Conservation (phyloP, 495 filamentous ascomycete species). For the Xylaria nigripes region DNA sequence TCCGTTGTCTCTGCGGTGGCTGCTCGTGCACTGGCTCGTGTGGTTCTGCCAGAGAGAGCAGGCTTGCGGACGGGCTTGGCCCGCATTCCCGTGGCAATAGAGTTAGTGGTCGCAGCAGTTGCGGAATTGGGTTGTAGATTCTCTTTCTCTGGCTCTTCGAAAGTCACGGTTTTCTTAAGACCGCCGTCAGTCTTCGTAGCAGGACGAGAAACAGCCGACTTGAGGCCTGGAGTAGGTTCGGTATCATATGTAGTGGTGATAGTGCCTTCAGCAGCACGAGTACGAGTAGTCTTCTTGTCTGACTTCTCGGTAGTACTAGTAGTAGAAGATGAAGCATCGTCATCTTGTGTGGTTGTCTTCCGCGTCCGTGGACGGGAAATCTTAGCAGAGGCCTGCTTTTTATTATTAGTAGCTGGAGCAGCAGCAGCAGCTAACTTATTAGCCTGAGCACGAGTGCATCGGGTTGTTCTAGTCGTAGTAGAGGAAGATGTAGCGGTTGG, state of each 20-base stretch:
- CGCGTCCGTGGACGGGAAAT: constrained; percentile 27
- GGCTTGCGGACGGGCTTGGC: constrained; percentile 37
- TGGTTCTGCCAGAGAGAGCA: constrained; percentile 17
- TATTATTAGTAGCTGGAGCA: constrained; percentile 1
- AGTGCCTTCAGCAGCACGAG: constrained; percentile 24
- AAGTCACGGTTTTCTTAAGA: constrained; percentile 48
- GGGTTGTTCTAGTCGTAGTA: constrained; percentile 9
- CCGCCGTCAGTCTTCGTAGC: constrained; percentile 10
- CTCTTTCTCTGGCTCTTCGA: constrained; percentile 51
- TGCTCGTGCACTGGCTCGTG: constrained; percentile 19
- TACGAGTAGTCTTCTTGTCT: constrained; percentile 31
- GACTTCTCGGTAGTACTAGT: constrained; percentile 21
- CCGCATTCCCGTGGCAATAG: constrained; percentile 29
- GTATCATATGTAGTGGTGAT: constrained; percentile 23
- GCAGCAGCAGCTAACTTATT: constrained; percentile 13
- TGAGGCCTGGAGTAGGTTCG: constrained; percentile 32
- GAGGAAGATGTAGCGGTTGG: constrained; percentile 1
- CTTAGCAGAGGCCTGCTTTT: constrained; percentile 24
- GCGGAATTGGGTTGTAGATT: constrained; percentile 34
- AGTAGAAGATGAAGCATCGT: constrained; percentile 9
- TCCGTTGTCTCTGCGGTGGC: constrained; percentile 13
- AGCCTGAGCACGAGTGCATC: constrained; percentile 21
- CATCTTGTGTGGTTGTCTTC: constrained; percentile 22
- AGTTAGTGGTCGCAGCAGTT: constrained; percentile 21
- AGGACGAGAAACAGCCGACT: constrained; percentile 28